Evolutionary conservation across 169 alveolate species (phyloP), one percentile per base, ranked within the genome.

Genomic region (Nephromyces sp.): DNA sequence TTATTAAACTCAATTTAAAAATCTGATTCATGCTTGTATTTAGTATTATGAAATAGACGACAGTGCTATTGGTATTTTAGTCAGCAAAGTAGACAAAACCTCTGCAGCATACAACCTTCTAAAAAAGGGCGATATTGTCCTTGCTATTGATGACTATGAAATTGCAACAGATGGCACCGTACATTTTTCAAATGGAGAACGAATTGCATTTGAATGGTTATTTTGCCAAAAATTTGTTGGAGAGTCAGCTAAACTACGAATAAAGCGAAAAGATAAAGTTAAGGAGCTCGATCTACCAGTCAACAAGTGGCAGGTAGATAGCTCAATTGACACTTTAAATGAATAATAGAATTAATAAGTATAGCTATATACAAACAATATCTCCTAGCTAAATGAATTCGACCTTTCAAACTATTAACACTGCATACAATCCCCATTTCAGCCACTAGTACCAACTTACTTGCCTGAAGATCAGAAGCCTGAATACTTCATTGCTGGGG

Each of bases 111-210:
- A 66, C 24, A 72, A 27, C 25, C 68, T 78, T 25, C 53, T 78
- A 68, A 67, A 71, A 24, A 63, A 68, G 0, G 84, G 84, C 0
- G 84, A 78, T 29, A 72, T 78, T 21, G 72, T 78, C 22, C 31
- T 72, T 53, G 62, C 63, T 2, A 61, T 78, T 8, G 66, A 57
- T 2, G 79, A 71, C 31, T 21, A 51, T 57, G 8, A 22, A 29
- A 74, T 78, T 22, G 84, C 84, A 5, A 71, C 70, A 6, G 84
- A 78, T 52, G 84, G 84, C 34, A 78, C 80, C 21, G 84, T 78
- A 2, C 52, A 71, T 3, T 78, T 78, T 64, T 1, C 76, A 6
- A 67, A 65, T 8, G 84, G 84, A 0, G 84, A 78, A 30, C 27
- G 84, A 1, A 72, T 78, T n/a, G 62, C 52, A 8, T 78, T 72